Evolutionary conservation across 1,139 yeast species (phyloP).

Genomic region (Hemisphaericaspora lyxosophila): DNA sequence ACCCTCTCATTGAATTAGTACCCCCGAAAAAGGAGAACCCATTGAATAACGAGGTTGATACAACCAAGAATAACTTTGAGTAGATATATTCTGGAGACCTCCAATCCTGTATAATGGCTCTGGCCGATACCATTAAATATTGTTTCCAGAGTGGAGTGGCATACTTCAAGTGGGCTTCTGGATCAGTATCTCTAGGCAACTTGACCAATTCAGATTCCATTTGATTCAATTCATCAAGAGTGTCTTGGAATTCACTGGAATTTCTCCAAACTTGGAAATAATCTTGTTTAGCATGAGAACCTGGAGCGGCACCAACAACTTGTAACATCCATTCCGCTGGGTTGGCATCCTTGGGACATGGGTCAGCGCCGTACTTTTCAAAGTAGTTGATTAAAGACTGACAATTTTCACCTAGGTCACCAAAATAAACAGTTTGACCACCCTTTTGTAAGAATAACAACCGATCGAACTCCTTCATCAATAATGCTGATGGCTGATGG

Average conservation of each 20-base stretch:
- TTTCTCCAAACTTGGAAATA: conserved; percentile 34
- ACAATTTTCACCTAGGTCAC: conserved; percentile 60
- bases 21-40: conserved; percentile 44
- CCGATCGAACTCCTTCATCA: conserved; percentile 35
- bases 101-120: conserved; percentile 40
- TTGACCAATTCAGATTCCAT: conserved; percentile 32
- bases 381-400: conserved; percentile 51
- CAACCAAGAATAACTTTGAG: conserved; percentile 35
- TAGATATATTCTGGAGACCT: conserved; percentile 41
- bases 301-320: conserved; percentile 47
- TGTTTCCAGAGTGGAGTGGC: conserved; percentile 25
- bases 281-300: conserved; percentile 34
- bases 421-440: conserved; percentile 66
- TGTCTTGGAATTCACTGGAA: conserved; percentile 26
- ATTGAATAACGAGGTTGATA: conserved; percentile 36
- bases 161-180: conserved; percentile 21
- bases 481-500: conserved; percentile 42
- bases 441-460: conserved; percentile 39
- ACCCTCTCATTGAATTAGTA: conserved; percentile 33
- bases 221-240: conserved; percentile 22
- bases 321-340: conserved; percentile 62
- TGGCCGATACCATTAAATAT: conserved; percentile 21
- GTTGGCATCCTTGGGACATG: conserved; percentile 47
- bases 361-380: conserved; percentile 50
- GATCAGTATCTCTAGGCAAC: conserved; percentile 21